Base-by-base conservation (phyloP, 2,329 filamentous ascomycete genomes). In the Neonectria punicea region DNA sequence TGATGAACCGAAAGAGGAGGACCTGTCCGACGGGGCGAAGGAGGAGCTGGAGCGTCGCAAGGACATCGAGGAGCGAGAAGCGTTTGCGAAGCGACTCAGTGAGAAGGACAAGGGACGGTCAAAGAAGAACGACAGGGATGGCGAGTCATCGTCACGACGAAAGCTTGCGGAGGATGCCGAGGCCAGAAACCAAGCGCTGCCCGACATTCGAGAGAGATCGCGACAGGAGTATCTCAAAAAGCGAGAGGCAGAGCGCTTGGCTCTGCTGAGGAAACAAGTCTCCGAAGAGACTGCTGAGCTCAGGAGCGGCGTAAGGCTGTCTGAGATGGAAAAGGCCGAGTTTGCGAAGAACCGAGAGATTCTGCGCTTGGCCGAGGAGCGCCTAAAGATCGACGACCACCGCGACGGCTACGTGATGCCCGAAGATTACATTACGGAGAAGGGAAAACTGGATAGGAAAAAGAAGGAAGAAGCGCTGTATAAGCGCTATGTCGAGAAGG, bases 191-290 rank as follows among this genome's bases (percentile, higher is more conserved):
- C 89, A 90, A 9, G 92, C 92, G n/a, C 86, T 97, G 77, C 89
- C 90, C 3, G 94, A 97, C 66, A 80, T 98, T 18, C 87, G 96
- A 46, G 85, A 96, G 74, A 88, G 93, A 34, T 97, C 94, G 3
- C 89, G 96, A 66, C 94, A 98, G 76, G 91, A 96, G 70, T 99
- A 99, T 76, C 85, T 99, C 32, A 93, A 94, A 79, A 98, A 99
- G 83, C 88, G 96, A 68, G 94, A 98, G 77, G 85, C 91, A 0
- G 93, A 98, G 78, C 89, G 93, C 65, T 81, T 99, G 16, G 93
- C 93, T 0, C 81, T 99, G n/a, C 81, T 99, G 54, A 89, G 94
- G 34, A 93, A 92, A 74, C 95, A 98, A 75, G 96, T 99, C 2
- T 89, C 89, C 0, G 95, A 98, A 72, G 96, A 99, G 78, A 90